Conservation (phyloP, 2,329 filamentous ascomycete species). For the Ramularia endophylla region DNA sequence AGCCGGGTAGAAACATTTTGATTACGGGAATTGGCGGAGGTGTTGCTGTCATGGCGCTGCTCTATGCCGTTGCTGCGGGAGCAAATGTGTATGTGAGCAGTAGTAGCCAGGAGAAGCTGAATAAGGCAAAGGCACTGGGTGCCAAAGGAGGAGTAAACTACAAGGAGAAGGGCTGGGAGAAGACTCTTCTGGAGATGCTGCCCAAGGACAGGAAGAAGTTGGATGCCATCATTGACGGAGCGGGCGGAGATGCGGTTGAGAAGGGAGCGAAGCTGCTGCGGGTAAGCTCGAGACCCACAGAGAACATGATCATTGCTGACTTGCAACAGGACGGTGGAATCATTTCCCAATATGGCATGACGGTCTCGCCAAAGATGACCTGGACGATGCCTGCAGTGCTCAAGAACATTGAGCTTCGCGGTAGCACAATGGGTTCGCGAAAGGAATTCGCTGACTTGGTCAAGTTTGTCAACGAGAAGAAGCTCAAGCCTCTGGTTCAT, state of each 20-base stretch:
- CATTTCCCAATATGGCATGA: conserved; percentile 91
- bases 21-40: conserved; percentile 91
- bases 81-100: conserved; percentile 78
- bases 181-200: conserved; percentile 58
- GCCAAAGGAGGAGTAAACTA: conserved; percentile 80
- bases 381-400: conserved; percentile 79
- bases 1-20: conserved; percentile 65
- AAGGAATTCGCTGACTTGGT: conserved; percentile 91
- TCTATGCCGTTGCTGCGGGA: conserved; percentile 71
- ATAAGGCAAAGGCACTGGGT: conserved; percentile 64
- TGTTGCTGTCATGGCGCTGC: conserved; percentile 74
- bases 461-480: conserved; percentile 66
- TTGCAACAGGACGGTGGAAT: conserved; percentile 60
- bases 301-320: conserved; percentile 9
- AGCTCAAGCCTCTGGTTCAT: conserved; percentile 72
- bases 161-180: conserved; percentile 73
- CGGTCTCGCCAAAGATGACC: conserved; percentile 73
- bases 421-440: conserved; percentile 85
- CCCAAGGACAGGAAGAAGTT: conserved; percentile 61
- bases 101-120: conserved; percentile 68
- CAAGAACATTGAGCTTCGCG: conserved; percentile 79
- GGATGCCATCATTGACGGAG: conserved; percentile 85
- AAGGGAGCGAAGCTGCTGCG: conserved; percentile 65
- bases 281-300: conserved; percentile 27
- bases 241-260: conserved; percentile 76